These are phyloP conservation scores for Globisporangium takayamanum DNA, from an alignment of 352 stramenopile species.

Conservation along the genomic window DNA sequence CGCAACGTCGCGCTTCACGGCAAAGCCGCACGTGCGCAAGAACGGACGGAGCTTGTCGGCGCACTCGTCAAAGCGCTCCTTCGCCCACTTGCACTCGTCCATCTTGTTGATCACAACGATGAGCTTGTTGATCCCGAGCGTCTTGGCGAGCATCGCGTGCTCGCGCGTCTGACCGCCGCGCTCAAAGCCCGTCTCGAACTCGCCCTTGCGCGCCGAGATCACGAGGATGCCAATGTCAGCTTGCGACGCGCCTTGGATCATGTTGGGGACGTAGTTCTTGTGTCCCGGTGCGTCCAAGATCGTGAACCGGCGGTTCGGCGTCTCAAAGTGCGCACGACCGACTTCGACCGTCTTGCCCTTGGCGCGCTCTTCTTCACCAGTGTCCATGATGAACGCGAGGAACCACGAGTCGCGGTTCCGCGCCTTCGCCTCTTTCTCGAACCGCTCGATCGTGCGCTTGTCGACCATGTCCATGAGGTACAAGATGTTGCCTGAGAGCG, in stretches of 20 bases:
- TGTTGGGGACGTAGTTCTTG: constrained; percentile 99
- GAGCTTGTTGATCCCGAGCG: constrained; percentile 96
- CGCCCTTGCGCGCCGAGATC: constrained; percentile 93
- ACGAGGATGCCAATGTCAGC: constrained; percentile 97
- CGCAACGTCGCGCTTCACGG: constrained; percentile 96
- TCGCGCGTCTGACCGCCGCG: constrained; percentile 97
- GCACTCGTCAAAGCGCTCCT: constrained; percentile 90
- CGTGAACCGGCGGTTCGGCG: constrained; percentile 92
- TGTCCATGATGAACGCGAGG: constrained; percentile 99
- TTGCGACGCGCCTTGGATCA: constrained; percentile 96
- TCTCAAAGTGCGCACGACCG: constrained; percentile 97
- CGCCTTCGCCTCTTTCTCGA: constrained; percentile 96
- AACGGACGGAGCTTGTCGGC: constrained; percentile 95
- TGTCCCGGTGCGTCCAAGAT: constrained; percentile 98
- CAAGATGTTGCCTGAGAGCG: constrained; percentile 96
- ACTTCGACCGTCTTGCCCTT: constrained; percentile 90
- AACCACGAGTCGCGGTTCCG: constrained; percentile 88
- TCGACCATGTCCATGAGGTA: constrained; percentile 99
- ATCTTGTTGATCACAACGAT: constrained; percentile 99
- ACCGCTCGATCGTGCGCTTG: constrained; percentile 99
- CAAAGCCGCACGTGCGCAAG: constrained; percentile 91
- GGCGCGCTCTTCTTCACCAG: constrained; percentile 96
- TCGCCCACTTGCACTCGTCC: constrained; percentile 96
- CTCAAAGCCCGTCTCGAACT: constrained; percentile 99
- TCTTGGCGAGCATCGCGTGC: constrained; percentile 98